Base-by-base conservation (phyloP, 176 grass and related monocot genomes). In the Oryza officinalis region DNA sequence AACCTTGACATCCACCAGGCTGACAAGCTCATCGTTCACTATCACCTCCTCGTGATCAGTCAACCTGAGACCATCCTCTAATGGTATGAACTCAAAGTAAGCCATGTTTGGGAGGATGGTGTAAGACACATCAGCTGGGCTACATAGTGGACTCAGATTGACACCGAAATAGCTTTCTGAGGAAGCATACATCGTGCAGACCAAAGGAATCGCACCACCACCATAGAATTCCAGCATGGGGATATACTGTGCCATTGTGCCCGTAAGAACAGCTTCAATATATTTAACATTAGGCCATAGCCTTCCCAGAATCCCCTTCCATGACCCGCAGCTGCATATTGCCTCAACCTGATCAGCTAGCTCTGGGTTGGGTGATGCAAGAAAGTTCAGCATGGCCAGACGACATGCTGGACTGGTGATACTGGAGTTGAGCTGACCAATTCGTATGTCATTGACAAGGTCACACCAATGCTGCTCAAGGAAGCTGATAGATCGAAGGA, bases 101-200 rank as follows among this genome's bases (percentile, higher is more conserved):
- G 89, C 90, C 90, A 95, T 95, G 64, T 88, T 92, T n/a, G 93
- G 93, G 14, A 95, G 80, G 67, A 92, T 75, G 71, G 93, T 95
- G 79, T 95, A 95, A 4, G 85, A 84, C 25, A 95, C 93, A 0
- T 90, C 88, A 2, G 57, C 75, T 4, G 85, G 88, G 72, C 82
- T 87, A n/a, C 93, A 88, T 43, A 95, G 44, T 35, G 88, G 86
- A 67, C 67, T 83, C 76, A 95, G 69, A 64, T 95, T 92, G 69
- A 95, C 83, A 11, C 90, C 93, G 15, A 92, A 90, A 64, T 92
- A 95, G 67, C 84, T 90, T 60, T 95, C 93, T 0, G 90, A 95
- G 8, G 88, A 95, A 15, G 93, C 93, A 20, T 92, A 95, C 93
- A 92, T 95, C 18, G 72, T 90, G 69, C 93, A 92, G 23, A 92